Base-by-base conservation (phyloP, 2,329 filamentous ascomycete species). In the Aspergillus aculeatus region DNA sequence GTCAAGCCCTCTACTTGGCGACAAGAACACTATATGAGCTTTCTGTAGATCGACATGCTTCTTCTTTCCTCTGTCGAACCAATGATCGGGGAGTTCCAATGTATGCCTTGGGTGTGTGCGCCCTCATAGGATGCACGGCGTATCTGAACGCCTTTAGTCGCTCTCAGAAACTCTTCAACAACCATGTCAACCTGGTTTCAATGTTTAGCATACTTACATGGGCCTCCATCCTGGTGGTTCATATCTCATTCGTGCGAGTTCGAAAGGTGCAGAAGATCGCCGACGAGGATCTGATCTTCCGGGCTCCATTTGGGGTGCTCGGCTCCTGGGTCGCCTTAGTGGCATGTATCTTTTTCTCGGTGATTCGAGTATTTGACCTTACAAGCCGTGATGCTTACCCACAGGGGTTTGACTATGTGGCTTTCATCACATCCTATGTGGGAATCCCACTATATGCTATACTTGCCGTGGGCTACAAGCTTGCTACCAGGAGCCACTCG, bases 331-430 rank as follows among this genome's bases (percentile, higher is more conserved):
- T 81, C 58, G 88, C 88, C 0, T 80, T 94, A 3, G 76, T 82
- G 69, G 86, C 91, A 74, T 91, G 89, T 76, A 80, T 83, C 67
- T 73, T 94, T 23, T 89, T 95, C 61, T 85, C 89, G 1, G 71
- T 94, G 59, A 93, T 90, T 71, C 94, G 94, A 83, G 91, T 91
- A 79, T 92, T 87, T 75, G 81, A 84, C 57, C 85, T 89, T 52
- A 92, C 94, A 71, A 78, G 58, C 9, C 85, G 29, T 69, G 68
- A 64, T 66, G 63, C 35, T n/a, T 73, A 72, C 63, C 75, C 68
- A 76, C 80, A 60, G 78, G 79, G 56, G 77, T 89, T 90, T 60
- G 83, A 89, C 71, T 88, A 88, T 78, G 85, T 87, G 77, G 87
- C 84, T 64, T 92, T 92, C 74, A 83, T 92, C 72, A 91, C 88